Evolutionary conservation across 257 asterid genomes (phyloP).

Genomic region (Nyctanthes arbortristis): DNA sequence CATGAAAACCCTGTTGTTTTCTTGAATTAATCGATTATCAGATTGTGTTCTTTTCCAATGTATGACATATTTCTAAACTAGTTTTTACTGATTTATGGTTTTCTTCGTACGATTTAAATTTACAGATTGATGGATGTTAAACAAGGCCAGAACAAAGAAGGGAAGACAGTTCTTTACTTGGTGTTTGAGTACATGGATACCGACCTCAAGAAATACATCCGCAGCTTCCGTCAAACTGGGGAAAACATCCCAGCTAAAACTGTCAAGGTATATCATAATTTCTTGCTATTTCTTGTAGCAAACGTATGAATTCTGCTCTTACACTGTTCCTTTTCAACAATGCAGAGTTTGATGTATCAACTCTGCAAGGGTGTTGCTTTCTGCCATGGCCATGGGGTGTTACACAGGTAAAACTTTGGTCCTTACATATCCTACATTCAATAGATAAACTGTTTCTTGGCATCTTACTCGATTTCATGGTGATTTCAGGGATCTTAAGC

Average conservation of each 20-base stretch:
- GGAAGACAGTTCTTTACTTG: conserved; percentile 84
- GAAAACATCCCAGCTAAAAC: conserved; percentile 47
- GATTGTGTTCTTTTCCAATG: background rate
- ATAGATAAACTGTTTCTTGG: background rate
- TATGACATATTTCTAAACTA: too few species aligned
- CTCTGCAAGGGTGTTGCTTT: conserved; percentile 95
- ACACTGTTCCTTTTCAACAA: background rate
- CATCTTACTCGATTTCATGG: background rate
- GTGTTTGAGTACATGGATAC: conserved; percentile 97
- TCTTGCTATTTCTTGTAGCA: background rate
- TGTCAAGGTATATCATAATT: conserved; percentile 50
- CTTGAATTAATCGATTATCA: conserved; percentile 1
- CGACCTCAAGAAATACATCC: conserved; percentile 84
- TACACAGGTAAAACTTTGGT: conserved; percentile 61
- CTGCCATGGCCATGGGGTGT: conserved; percentile 96
- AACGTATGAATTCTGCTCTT: background rate
- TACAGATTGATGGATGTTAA: conserved; percentile 84
- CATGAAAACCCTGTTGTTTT: background rate
- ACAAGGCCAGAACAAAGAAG: conserved; percentile 86
- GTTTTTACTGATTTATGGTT: too few species aligned
- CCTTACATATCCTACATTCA: background rate
- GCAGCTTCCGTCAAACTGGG: conserved; percentile 61
- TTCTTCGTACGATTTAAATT: conserved; percentile 4
- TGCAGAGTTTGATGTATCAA: conserved; percentile 89
- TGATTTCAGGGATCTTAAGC: conserved; percentile 84